Evolutionary conservation across 768 basidiomycete species (phyloP).

Genomic region (Termitomyces sp.): DNA sequence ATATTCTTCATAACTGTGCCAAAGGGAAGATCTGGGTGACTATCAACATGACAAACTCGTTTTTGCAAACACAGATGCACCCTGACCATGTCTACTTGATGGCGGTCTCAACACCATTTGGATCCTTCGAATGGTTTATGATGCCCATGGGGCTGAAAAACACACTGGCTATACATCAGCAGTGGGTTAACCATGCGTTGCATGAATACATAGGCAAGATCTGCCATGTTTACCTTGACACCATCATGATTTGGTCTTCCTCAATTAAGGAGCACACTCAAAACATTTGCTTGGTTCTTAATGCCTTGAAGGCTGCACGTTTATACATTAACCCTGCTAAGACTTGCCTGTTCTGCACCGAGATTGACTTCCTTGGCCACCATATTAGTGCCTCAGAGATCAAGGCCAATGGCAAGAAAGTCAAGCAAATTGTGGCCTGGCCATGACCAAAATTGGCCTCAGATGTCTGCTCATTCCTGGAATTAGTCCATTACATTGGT

Average conservation of each 20-base stretch:
- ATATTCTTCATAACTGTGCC: conserved; percentile 28
- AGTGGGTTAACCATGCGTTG: conserved; percentile 27
- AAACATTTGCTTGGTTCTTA: conserved; percentile 36
- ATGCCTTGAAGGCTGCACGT: conserved; percentile 35
- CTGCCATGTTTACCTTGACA: too few species aligned
- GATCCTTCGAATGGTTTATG: conserved; percentile 35
- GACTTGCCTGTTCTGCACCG: neutral
- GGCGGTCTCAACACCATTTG: conserved; percentile 31
- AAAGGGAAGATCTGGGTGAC: too few species aligned
- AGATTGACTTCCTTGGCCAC: too few species aligned
- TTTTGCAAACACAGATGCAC: conserved; percentile 33
- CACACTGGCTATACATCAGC: conserved; percentile 29
- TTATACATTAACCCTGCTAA: neutral
- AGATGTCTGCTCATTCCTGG: neutral
- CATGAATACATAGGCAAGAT: too few species aligned
- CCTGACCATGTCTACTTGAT: conserved; percentile 22
- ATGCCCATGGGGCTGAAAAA: conserved; percentile 36
- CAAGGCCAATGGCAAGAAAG: neutral
- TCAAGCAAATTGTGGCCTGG: neutral
- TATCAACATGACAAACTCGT: too few species aligned
- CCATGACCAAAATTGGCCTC: neutral
- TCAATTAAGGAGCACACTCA: conserved; percentile 29
- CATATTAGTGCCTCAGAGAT: neutral
- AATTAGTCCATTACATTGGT: neutral
- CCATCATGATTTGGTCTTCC: too few species aligned